A percentile compares a stretch with the other conserved stretches of the same genome.
Evolutionary conservation across 495 filamentous ascomycete species (phyloP).

Genomic region (Sporormia fimetaria): DNA sequence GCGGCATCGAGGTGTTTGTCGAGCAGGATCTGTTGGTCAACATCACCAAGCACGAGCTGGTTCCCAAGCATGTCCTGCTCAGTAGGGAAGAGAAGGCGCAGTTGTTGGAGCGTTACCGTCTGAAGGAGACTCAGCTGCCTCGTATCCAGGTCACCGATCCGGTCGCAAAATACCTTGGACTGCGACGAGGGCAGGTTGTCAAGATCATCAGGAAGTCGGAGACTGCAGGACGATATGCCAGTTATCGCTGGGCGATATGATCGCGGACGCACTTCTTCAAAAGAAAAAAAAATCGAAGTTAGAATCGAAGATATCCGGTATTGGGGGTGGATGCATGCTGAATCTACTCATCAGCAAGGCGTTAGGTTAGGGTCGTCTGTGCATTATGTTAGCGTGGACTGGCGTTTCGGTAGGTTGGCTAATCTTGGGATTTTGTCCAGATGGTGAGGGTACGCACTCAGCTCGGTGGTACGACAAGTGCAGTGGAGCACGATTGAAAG

Average conservation of each 20-base stretch:
- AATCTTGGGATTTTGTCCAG: too few species aligned
- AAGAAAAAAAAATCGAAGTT: too few species aligned
- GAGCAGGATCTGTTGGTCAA: constrained; percentile 95
- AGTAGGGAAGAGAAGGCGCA: constrained; percentile 78
- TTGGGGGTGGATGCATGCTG: too few species aligned
- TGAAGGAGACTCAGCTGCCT: constrained; percentile 95
- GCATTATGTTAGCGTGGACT: too few species aligned
- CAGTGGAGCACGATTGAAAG: too few species aligned
- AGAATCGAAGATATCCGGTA: too few species aligned
- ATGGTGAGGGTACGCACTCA: too few species aligned
- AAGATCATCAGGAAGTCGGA: constrained; percentile 87
- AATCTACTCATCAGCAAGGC: constrained; percentile 12
- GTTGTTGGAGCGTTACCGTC: constrained; percentile 73
- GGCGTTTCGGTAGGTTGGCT: too few species aligned
- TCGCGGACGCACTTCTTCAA: constrained; percentile 1
- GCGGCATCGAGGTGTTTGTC: constrained; percentile 80
- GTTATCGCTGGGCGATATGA: constrained; percentile 57
- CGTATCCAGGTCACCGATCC: constrained; percentile 85
- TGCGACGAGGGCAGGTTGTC: constrained; percentile 89
- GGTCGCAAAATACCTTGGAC: constrained; percentile 79
- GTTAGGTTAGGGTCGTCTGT: too few species aligned
- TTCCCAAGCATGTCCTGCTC: constrained; percentile 84
- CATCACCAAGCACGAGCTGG: constrained; percentile 94
- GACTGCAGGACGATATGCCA: constrained; percentile 68
- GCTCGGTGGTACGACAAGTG: too few species aligned